These are phyloP conservation scores for Yarrowia divulgata DNA, from an alignment of 805 yeast genomes.

Conservation along the genomic window DNA sequence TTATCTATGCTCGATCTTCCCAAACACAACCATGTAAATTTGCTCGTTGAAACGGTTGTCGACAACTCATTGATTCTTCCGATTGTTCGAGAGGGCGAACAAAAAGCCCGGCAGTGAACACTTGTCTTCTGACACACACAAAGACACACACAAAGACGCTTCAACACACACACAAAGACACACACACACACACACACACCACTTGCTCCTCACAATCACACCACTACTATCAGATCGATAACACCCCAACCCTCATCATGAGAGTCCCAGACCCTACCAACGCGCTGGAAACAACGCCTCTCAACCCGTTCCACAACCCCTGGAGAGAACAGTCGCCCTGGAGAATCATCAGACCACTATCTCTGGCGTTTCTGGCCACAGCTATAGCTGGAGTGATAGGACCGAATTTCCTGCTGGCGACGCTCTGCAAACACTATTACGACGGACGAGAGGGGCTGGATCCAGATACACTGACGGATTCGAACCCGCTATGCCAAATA, in stretches of 20 bases:
- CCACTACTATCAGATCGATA: constrained; percentile 1
- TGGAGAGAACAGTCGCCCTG: constrained; percentile 35
- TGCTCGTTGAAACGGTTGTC: constrained; percentile 1
- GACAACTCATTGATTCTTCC: too few relatives aligned
- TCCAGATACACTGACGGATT: neutral
- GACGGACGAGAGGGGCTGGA: constrained; percentile 17
- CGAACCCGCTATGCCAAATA: constrained; percentile 26
- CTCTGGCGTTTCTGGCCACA: constrained; percentile 12
- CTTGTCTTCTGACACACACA: too few relatives aligned
- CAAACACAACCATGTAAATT: neutral
- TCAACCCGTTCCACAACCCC: constrained; percentile 34
- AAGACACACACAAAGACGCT: too few relatives aligned
- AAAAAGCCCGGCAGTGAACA: too few relatives aligned
- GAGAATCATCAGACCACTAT: constrained; percentile 13
- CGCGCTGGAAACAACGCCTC: constrained; percentile 27
- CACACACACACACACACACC: too few relatives aligned
- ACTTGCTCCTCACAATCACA: too few relatives aligned
- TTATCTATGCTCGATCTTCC: neutral
- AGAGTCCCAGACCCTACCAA: constrained; percentile 7
- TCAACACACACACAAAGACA: too few relatives aligned
- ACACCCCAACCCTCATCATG: neutral
- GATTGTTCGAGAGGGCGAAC: too few relatives aligned
- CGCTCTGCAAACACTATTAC: constrained; percentile 26
- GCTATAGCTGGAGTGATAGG: constrained; percentile 7
- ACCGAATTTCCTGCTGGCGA: constrained; percentile 8